Conservation (phyloP, 768 basidiomycete species). For the Amanita exitialis region DNA sequence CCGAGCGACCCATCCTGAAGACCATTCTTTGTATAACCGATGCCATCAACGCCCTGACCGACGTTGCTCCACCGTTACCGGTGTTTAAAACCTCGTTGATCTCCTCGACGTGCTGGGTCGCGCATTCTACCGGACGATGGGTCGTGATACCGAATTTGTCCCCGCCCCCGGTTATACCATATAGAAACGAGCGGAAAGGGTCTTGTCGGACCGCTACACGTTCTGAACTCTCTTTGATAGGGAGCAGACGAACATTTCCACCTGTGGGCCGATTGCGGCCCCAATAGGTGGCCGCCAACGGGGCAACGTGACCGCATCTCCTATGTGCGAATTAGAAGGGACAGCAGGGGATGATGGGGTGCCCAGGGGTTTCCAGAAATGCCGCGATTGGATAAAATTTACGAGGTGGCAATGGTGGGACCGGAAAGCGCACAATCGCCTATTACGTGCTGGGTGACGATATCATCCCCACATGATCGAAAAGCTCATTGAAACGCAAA, state of each 20-base stretch:
- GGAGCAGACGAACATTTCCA: constrained; percentile 16
- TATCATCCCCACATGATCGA: neutral
- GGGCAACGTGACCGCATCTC: neutral
- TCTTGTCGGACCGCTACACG: constrained; percentile 5
- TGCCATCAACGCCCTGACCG: neutral
- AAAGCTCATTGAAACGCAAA: neutral
- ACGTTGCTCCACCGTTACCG: neutral
- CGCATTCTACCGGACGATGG: neutral
- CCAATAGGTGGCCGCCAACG: neutral
- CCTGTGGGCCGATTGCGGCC: constrained; percentile 4
- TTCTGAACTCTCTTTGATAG: constrained; percentile 10
- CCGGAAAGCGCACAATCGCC: neutral
- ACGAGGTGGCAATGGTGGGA: neutral
- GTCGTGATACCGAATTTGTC: neutral
- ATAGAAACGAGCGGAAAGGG: constrained; percentile 6
- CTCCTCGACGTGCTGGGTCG: neutral
- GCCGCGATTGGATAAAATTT: neutral
- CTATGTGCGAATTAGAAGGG: neutral
- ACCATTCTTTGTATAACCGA: neutral
- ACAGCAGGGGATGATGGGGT: constrained; percentile 1
- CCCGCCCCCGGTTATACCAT: neutral
- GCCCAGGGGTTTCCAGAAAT: constrained; percentile 7
- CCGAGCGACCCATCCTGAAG: neutral
- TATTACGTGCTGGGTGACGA: constrained; percentile 4
- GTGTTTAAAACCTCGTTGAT: neutral